phyloP scores from a whole-genome alignment of 345 rosid species.

The Nasturtium officinale region DNA sequence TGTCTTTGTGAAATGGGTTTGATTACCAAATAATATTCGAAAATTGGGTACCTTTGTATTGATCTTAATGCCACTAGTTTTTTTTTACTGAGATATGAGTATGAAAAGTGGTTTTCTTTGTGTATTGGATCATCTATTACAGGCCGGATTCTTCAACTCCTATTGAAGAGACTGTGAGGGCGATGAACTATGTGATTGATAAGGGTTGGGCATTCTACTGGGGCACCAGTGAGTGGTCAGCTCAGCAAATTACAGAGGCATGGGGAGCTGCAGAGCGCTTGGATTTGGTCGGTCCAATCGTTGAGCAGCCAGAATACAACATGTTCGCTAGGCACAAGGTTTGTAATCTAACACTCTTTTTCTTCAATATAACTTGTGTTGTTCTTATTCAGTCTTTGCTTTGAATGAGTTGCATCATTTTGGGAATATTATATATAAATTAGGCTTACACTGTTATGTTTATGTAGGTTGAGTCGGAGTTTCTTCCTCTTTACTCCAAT shows the following conservation, averaged over 20 bases:
- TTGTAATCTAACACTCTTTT: background rate
- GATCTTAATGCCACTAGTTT: background rate
- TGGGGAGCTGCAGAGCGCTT: conserved; percentile 86
- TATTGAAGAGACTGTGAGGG: conserved; percentile 94
- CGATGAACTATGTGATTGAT: conserved; percentile 92
- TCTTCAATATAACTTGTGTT: background rate
- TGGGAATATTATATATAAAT: background rate
- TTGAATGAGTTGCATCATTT: background rate
- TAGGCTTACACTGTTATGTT: background rate
- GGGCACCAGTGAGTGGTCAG: conserved; percentile 99
- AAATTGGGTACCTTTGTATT: conserved; percentile 12
- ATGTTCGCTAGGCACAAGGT: conserved; percentile 89
- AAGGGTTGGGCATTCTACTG: conserved; percentile 99
- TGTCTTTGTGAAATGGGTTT: conserved; percentile 7
- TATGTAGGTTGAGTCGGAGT: conserved; percentile 88
- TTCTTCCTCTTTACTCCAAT: conserved; percentile 75
- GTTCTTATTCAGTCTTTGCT: background rate
- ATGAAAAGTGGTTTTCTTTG: conserved; percentile 16
- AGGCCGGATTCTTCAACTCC: conserved; percentile 93
- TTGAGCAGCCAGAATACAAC: conserved; percentile 98
- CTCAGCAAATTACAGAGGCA: conserved; percentile 97
- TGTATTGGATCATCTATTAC: conserved; percentile 25
- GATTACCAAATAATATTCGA: background rate
- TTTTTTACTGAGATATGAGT: background rate
- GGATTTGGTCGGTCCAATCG: conserved; percentile 92